A percentile compares a stretch with the other conserved stretches of the same genome.
phyloP scores from a whole-genome alignment of 2,329 filamentous ascomycete species.

The Pestalotiopsis sp. region DNA sequence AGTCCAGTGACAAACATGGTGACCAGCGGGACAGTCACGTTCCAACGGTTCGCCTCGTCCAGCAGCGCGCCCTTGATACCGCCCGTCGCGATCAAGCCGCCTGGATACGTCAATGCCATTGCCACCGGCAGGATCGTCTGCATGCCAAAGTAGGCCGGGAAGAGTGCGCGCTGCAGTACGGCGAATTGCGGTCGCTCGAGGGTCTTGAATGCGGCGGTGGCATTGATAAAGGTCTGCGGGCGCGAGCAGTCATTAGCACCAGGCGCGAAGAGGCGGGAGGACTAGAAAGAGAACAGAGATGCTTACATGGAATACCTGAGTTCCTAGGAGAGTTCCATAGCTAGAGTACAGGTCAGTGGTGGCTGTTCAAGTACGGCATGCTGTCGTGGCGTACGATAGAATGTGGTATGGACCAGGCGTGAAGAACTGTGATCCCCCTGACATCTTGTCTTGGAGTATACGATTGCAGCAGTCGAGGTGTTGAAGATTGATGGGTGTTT shows the following conservation, averaged over 20 bases:
- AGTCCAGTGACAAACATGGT: constrained; percentile 72
- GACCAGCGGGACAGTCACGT: constrained; percentile 68
- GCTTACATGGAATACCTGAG: constrained; percentile 79
- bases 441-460: constrained; percentile 40
- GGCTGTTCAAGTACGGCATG: neutral
- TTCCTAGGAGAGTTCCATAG: constrained; percentile 86
- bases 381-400: constrained; percentile 57
- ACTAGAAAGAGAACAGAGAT: neutral
- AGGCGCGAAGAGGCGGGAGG: neutral
- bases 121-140: constrained; percentile 76
- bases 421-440: constrained; percentile 51
- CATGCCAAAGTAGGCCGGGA: constrained; percentile 86
- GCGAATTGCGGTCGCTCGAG: constrained; percentile 82
- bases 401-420: constrained; percentile 77
- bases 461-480: neutral
- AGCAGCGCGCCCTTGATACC: constrained; percentile 61
- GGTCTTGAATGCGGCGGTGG: constrained; percentile 75
- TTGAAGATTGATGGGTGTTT: neutral
- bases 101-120: constrained; percentile 80
- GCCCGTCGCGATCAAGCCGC: constrained; percentile 49
- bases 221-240: constrained; percentile 71
- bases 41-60: constrained; percentile 61
- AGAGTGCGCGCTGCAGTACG: constrained; percentile 76
- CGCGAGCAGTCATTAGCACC: neutral
- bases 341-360: constrained; percentile 43